Percentiles rank a stretch among this genome's conserved stretches.
Conservation (phyloP, 495 filamentous ascomycete genomes). For the Apiosordaria backusii region DNA sequence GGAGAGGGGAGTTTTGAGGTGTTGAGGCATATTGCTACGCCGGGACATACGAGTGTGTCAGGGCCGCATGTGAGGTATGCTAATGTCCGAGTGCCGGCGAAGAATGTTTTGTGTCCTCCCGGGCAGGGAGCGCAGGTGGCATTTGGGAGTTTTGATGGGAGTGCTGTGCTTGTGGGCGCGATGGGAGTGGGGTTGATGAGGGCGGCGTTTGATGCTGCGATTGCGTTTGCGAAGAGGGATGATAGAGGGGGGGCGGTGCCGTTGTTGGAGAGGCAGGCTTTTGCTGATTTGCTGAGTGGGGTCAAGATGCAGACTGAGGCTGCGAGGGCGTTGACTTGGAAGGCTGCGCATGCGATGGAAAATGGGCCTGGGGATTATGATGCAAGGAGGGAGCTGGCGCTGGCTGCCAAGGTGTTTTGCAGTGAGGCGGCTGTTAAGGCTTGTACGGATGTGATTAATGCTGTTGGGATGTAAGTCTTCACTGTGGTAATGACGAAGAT, state of each 20-base stretch:
- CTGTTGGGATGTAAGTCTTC: conserved; percentile 44
- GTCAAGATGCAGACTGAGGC: conserved; percentile 55
- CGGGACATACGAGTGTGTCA: conserved; percentile 46
- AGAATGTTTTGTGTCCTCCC: conserved; percentile 44
- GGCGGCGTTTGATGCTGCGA: conserved; percentile 50
- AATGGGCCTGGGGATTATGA: conserved; percentile 39
- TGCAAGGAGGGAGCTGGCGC: conserved; percentile 41
- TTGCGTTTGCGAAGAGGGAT: conserved; percentile 46
- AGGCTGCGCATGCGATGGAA: conserved; percentile 44
- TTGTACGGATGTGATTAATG: conserved; percentile 47
- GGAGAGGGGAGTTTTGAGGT: conserved; percentile 38
- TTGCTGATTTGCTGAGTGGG: conserved; percentile 49
- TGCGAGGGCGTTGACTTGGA: conserved; percentile 50
- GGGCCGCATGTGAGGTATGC: conserved; percentile 48
- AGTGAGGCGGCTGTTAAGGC: conserved; percentile 47
- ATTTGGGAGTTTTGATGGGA: conserved; percentile 39
- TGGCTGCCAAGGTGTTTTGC: conserved; percentile 53
- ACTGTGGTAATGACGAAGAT: neutral
- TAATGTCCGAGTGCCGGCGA: conserved; percentile 44
- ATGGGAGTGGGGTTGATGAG: conserved; percentile 54
- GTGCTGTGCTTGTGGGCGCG: conserved; percentile 49
- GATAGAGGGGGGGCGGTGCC: conserved; percentile 39
- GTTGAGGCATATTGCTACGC: conserved; percentile 38
- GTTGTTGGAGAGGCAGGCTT: conserved; percentile 47
- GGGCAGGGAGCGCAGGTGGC: conserved; percentile 41